phyloP scores from a whole-genome alignment of 305 asterid genomes.

The Fraxinus greggii region DNA sequence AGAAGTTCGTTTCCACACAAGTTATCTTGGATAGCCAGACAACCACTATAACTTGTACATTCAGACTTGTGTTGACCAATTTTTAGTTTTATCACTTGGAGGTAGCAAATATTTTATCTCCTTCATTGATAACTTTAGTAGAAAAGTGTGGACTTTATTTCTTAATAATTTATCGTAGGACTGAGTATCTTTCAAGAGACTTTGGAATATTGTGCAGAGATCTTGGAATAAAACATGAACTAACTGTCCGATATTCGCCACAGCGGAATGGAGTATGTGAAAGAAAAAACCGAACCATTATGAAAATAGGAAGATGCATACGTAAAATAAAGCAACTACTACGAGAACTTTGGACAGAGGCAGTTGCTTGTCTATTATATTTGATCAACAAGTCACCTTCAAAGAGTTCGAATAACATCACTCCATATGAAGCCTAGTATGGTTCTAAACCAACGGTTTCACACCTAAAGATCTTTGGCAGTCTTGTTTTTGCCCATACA shows the following conservation, averaged over 20 bases:
- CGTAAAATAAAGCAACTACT: background rate
- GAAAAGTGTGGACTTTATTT: too few species aligned
- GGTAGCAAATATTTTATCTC: too few species aligned
- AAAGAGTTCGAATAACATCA: background rate
- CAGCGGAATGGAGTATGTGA: background rate
- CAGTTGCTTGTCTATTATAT: background rate
- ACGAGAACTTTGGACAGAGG: too few species aligned
- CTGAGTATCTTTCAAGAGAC: background rate
- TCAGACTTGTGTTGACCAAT: too few species aligned
- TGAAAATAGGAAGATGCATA: background rate
- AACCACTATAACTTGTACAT: too few species aligned
- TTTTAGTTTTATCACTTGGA: too few species aligned
- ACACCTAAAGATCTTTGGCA: background rate
- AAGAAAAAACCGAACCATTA: background rate
- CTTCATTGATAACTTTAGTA: too few species aligned
- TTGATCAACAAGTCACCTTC: background rate
- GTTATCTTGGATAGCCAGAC: too few species aligned
- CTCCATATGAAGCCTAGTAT: background rate
- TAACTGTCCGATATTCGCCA: background rate
- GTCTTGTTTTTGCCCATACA: background rate
- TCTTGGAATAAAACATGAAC: background rate
- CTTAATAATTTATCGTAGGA: background rate
- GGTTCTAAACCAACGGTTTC: background rate
- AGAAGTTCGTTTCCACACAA: too few species aligned
- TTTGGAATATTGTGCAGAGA: background rate